Evolutionary conservation across 2,329 filamentous ascomycete genomes (phyloP).

Genomic region (Lachnum nothofagi): DNA sequence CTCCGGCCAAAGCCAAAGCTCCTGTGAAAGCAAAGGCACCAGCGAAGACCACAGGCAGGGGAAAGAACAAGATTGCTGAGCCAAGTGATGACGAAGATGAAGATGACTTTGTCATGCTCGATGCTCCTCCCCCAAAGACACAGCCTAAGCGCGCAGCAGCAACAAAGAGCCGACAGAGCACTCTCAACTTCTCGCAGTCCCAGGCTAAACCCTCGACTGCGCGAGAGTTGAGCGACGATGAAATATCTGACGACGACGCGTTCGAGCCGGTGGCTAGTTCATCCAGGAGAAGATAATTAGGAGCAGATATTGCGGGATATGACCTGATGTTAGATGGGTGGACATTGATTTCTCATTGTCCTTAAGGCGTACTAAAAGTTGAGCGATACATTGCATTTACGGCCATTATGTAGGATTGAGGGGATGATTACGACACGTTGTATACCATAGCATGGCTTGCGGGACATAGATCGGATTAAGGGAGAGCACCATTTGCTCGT

Average conservation of each 20-base stretch:
- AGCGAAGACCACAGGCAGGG: conserved; percentile 35
- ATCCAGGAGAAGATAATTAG: conserved; percentile 11
- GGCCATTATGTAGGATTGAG: neutral
- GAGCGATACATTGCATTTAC: neutral
- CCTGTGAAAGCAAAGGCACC: conserved; percentile 36
- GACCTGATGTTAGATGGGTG: neutral
- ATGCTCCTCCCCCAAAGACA: conserved; percentile 37
- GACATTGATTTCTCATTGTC: neutral
- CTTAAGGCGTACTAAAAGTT: neutral
- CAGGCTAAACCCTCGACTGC: conserved; percentile 35
- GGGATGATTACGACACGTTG: neutral
- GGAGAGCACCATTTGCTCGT: neutral
- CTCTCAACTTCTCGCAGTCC: conserved; percentile 44
- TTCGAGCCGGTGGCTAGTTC: conserved; percentile 43
- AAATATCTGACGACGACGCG: conserved; percentile 56
- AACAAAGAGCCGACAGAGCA: conserved; percentile 42
- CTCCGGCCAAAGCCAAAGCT: conserved; percentile 38
- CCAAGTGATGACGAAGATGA: conserved; percentile 42
- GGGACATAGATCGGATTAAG: neutral
- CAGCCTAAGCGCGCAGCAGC: conserved; percentile 26
- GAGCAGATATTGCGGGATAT: neutral
- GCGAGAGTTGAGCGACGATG: conserved; percentile 60
- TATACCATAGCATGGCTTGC: neutral
- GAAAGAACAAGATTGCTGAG: conserved; percentile 38
- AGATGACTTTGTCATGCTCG: conserved; percentile 51